Evolutionary conservation across 2,329 filamentous ascomycete genomes (phyloP), one percentile per base, ranked within the genome.

Genomic region (Macroventuria anomochaeta): DNA sequence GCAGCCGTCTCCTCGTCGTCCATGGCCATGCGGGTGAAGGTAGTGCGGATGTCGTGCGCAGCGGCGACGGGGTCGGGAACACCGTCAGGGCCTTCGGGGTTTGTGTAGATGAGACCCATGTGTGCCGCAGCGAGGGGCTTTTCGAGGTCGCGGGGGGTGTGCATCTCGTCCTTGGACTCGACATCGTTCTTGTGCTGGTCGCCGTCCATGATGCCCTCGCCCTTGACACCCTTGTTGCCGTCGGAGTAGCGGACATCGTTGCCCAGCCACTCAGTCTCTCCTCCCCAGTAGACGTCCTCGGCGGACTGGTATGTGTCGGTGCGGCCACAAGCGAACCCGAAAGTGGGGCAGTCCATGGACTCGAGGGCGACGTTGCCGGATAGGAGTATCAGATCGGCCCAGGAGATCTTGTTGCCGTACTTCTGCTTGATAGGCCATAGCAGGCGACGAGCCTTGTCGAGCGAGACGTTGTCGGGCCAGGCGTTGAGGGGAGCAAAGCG

Each of bases 401-500:
- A 92, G 0, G 89, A 91, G 75, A 92, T 88, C 80, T 89, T 90
- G 81, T 85, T 85, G 73, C 89, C 89, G 62, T 92, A 92, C 82
- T 92, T 92, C 65, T 90, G 88, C 84, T 92, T 92, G 78, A 92
- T 86, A 51, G 89, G 89, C 87, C 88, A 91, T 34, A 92, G 79
- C 50, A 92, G 83, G 59, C 89, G 88, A 51, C 89, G 88, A 26
- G 88, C 89, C 83, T 92, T 92, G 83, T 92, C 89, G 47, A 92
- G 83, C 65, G 81, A 86, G 68, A 85, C 87, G 63, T 92, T 92
- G 77, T 92, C 89, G 34, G 89, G 89, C 89, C 89, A 92, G 79
- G 85, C 86, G 83, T 91, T 91, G 71, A 92, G 85, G 5, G 89
- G 89, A 46, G 89, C 88, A 66, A 92, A 92, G 33, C 89, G 85